Evolutionary conservation across 805 yeast species (phyloP), one percentile per base, ranked within the genome.

Genomic region (Myxozyma sirexii): DNA sequence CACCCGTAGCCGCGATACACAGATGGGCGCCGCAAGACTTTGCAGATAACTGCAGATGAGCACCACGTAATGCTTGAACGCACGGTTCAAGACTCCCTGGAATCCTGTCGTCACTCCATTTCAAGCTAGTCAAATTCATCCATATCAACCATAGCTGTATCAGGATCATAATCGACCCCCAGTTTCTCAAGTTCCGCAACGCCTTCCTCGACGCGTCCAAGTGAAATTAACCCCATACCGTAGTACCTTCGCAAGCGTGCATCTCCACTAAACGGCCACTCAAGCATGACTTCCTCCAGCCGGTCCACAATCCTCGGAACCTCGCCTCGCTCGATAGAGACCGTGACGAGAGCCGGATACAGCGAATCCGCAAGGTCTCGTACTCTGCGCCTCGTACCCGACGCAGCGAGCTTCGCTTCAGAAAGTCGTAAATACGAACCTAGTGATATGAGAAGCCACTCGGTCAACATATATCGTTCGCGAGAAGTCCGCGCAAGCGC

Each of bases 211-310:
- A 48, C 50, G 10, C 60, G 49, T 6, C 59, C 59, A 23, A 57
- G 23, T 10, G 45, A 29, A 26, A 47, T 19, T 47, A 60, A 39
- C 13, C 51, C 61, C 64, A 60, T 60, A 12, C 57, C 64, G 26
- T 17, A 44, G 29, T 57, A 57, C 44, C 45, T 54, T 15, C 59
- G 42, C 47, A 61, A 21, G 15, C 57, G 5, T 33, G 44, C 47
- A 38, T 61, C 65, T 26, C 54, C 63, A 33, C 60, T 49, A 44
- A 61, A 54, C 46, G 62, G 65, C 62, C 59, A 58, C 27, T 61
- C 65, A 27, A 61, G 43, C 41, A 58, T 10, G 8, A 54, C 29
- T 39, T 61, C 65, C 39, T 61, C 65, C 23, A 57, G 45, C 31
- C 60, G 31, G 21, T 61, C 65, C 4, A 48, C 56, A 5, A 48